Base-by-base conservation (phyloP, 805 yeast genomes). In the Alloascoidea africana region DNA sequence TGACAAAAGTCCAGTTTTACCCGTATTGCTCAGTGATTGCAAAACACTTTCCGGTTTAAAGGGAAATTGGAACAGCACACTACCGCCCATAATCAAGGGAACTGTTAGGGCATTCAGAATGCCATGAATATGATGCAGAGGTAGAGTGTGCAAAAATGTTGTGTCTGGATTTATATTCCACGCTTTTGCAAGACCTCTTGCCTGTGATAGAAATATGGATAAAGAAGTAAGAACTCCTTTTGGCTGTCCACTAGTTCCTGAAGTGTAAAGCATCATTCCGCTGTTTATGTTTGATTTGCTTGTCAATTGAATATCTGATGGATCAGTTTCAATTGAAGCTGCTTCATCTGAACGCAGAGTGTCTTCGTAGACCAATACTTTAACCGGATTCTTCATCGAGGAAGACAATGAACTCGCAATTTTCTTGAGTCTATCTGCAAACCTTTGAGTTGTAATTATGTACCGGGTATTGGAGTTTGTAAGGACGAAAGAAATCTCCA, bases 181-280 rank as follows among this genome's bases (percentile, higher is more conserved):
- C 2, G 53, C 57, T 34, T 44, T 36, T 14, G 54, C 46, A n/a
- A 54, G 44, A 3, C 56, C 51, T n/a, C 43, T 37, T 11, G 56
- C 46, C 37, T 54, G 59, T 3, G 59, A 54, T 30, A 42, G 34
- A 36, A 46, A 50, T 8, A 58, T 55, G 15, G 42, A 38, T 27
- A 46, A 44, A 5, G 57, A 52, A 18, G 55, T 52, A 4, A 54
- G 53, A 6, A 53, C 59, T 32, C 59, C 59, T 36, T 54, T 54
- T 14, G 59, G 59, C 27, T 49, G 48, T 16, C 59, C 58, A 3
- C 56, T 50, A 2, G 58, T 54, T 8, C 58, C 58, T n/a, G 56
- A 52, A 1, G 58, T 54, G 45, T 54, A 54, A 14, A 54, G 42
- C 36, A 54, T 54, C 32, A 45, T 54, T 43, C 42, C 63, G 32